phyloP scores from a whole-genome alignment of 2,329 filamentous ascomycete species.

The Grosmannia huntii region DNA sequence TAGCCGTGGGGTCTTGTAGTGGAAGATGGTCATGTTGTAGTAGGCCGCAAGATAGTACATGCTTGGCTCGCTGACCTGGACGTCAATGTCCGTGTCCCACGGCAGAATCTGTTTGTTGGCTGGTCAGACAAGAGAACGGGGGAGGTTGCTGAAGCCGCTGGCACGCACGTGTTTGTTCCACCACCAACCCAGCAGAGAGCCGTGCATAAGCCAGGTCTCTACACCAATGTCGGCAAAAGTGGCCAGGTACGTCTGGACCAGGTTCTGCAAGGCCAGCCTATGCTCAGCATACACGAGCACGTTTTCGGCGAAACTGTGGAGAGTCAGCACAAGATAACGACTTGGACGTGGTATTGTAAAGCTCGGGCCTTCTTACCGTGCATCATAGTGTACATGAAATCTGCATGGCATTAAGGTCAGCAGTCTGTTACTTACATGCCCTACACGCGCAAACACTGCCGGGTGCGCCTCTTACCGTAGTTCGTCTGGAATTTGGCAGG shows the following conservation, averaged over 20 bases:
- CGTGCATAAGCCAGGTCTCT: slow-evolving; percentile 75
- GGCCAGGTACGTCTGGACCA: slow-evolving; percentile 60
- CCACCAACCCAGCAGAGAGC: slow-evolving; percentile 80
- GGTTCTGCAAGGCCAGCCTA: slow-evolving; percentile 46
- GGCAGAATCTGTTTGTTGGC: slow-evolving; percentile 32
- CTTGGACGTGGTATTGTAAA: background rate
- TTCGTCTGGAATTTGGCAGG: slow-evolving; percentile 7
- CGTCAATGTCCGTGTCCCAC: slow-evolving; percentile 68
- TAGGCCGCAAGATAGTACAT: slow-evolving; percentile 52
- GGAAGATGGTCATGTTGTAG: slow-evolving; percentile 46
- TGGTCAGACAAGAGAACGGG: background rate
- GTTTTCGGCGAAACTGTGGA: slow-evolving; percentile 22
- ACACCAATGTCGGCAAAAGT: slow-evolving; percentile 53
- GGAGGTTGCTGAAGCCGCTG: background rate
- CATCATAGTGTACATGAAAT: slow-evolving; percentile 6
- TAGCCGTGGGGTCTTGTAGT: slow-evolving; percentile 26
- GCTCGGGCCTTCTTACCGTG: background rate
- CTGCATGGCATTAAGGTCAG: background rate
- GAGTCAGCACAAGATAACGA: slow-evolving; percentile 4
- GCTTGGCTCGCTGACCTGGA: slow-evolving; percentile 56
- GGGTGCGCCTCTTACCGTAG: slow-evolving; percentile 9
- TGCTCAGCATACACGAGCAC: slow-evolving; percentile 41
- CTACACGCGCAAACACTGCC: background rate
- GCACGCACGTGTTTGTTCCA: slow-evolving; percentile 48
- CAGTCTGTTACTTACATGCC: background rate